Conservation (phyloP, 805 yeast species). For the Candida andamanensis region DNA sequence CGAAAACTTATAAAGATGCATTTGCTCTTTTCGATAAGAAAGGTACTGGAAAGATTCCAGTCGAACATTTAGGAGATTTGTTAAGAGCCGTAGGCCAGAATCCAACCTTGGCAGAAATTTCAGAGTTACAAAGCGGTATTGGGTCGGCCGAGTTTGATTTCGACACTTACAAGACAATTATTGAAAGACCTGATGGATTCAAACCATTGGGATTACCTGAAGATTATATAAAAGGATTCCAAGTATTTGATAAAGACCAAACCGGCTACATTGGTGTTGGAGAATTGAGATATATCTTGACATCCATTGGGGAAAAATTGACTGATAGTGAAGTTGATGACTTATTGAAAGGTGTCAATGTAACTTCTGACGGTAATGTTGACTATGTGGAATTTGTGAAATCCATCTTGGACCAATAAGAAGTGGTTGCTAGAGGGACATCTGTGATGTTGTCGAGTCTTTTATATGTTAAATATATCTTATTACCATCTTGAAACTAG, state of each 20-base stretch:
- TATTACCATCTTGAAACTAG: too few species aligned
- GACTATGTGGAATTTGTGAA: slow-evolving; percentile 94
- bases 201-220: slow-evolving; percentile 82
- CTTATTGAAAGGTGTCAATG: slow-evolving; percentile 89
- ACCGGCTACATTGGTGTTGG: slow-evolving; percentile 98
- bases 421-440: neutral
- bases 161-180: slow-evolving; percentile 69
- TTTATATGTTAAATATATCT: too few species aligned
- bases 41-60: slow-evolving; percentile 87
- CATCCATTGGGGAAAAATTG: slow-evolving; percentile 93
- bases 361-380: slow-evolving; percentile 89
- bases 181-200: slow-evolving; percentile 84
- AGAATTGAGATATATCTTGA: slow-evolving; percentile 88
- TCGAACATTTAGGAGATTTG: slow-evolving; percentile 83
- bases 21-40: slow-evolving; percentile 95
- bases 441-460: neutral
- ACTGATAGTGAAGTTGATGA: slow-evolving; percentile 92
- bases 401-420: slow-evolving; percentile 81
- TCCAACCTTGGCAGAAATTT: slow-evolving; percentile 87
- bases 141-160: slow-evolving; percentile 60
- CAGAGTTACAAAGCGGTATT: slow-evolving; percentile 38
- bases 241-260: slow-evolving; percentile 93
- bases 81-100: slow-evolving; percentile 97
- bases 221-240: slow-evolving; percentile 89
- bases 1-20: slow-evolving; percentile 72